phyloP scores from a whole-genome alignment of 257 asterid genomes.

The Plantago major region DNA sequence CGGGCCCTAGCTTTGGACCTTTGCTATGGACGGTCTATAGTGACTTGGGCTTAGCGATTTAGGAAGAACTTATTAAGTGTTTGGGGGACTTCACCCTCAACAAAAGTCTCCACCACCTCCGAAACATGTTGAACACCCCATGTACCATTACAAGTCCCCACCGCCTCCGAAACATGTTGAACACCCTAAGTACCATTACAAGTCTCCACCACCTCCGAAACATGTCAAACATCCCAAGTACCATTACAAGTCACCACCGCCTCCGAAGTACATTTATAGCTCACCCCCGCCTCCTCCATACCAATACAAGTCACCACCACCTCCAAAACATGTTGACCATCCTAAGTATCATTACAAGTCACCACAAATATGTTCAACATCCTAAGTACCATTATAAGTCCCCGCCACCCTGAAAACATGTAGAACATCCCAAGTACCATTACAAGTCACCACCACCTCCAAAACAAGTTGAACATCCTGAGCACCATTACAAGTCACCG shows the following conservation, averaged over 20 bases:
- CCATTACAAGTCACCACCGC: slow-evolving; percentile 4
- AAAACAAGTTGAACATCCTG: neutral
- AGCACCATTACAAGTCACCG: neutral
- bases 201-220: neutral
- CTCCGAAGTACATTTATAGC: neutral
- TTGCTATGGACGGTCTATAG: too few relatives aligned
- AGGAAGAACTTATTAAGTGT: too few relatives aligned
- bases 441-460: neutral
- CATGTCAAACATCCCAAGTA: neutral
- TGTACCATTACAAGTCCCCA: neutral
- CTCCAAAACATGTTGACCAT: neutral
- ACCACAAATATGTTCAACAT: neutral
- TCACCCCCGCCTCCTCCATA: neutral
- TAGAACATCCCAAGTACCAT: neutral
- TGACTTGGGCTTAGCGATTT: too few relatives aligned
- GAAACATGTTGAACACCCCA: neutral
- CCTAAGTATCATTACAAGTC: neutral
- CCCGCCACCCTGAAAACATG: neutral
- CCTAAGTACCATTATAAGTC: neutral
- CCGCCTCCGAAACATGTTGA: slow-evolving; percentile 3
- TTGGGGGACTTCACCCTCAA: too few relatives aligned
- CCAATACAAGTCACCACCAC: neutral
- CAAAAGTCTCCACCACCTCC: slow-evolving; percentile 2
- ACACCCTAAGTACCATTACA: neutral
- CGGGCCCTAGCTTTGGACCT: slow-evolving; percentile 4